Evolutionary conservation across 2,329 filamentous ascomycete genomes (phyloP), one percentile per base, ranked within the genome.

Genomic region (Aspergillus clavatus): DNA sequence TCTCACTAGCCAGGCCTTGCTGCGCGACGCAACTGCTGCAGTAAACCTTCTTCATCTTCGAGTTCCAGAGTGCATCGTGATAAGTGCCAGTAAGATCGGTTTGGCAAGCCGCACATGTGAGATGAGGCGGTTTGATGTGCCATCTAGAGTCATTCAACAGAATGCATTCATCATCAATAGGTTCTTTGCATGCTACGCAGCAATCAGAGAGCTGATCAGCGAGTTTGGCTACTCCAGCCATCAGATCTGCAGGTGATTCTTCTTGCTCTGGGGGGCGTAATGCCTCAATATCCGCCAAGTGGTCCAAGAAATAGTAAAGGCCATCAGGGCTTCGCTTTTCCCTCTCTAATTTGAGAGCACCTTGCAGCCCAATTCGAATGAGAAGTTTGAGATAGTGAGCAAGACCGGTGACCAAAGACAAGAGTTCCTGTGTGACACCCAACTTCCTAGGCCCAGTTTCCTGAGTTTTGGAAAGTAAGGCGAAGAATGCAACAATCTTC

Each of bases 401-500:
- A 41, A 98, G 78, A 27, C 93, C 91, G 29, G 93, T 98, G 42
- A 98, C 93, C 6, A 98, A 78, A 5, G 91, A 95, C n/a, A 98
- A 72, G n/a, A 98, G 78, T 66, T 98, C 93, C 66, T 98, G 93
- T 7, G 93, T 98, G 24, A 98, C 93, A 35, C 93, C 93, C 33
- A 97, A 81, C 64, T 96, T 93, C 46, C 88, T 80, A 28, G 87
- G 83, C n/a, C 86, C 87, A 7, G 84, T 88, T 61, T 96, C 90
- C 63, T 97, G 91, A 1, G 90, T 93, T 67, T 95, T 95, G 5
- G 91, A 95, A 7, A 98, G 77, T 14, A 98, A 75, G 10, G 89
- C 89, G 67, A 98, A 98, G 74, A 98, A 98, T 21, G 91, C 88
- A 5, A 98, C 93, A 43, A 98, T 95, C 70, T 98, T 98, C 71